Conservation (phyloP, 495 filamentous ascomycete species). For the Lasiosphaeris hirsuta region DNA sequence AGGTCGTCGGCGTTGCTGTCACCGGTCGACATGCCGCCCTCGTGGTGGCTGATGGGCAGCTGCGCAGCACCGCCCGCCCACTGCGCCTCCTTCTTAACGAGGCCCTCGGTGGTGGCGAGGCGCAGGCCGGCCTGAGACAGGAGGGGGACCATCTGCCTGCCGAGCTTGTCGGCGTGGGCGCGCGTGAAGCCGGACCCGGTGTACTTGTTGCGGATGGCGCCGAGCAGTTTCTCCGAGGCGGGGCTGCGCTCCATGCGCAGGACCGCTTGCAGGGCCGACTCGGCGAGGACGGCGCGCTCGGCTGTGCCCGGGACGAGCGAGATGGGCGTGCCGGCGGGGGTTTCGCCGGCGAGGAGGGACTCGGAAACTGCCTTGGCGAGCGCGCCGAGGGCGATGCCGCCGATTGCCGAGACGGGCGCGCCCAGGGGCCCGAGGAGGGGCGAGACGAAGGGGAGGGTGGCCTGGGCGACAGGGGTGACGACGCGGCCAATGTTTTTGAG, state of each 20-base stretch:
- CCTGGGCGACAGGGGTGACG: neutral
- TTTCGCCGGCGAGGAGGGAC: conserved; percentile 12
- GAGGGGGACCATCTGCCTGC: too few relatives aligned
- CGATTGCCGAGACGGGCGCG: conserved; percentile 19
- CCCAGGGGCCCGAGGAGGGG: conserved; percentile 28
- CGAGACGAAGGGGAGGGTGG: conserved; percentile 11
- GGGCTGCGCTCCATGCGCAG: conserved; percentile 12
- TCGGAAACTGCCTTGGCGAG: conserved; percentile 11
- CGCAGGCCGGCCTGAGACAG: too few relatives aligned
- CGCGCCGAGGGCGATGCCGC: conserved; percentile 22
- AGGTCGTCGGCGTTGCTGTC: conserved; percentile 5
- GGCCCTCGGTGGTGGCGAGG: too few relatives aligned
- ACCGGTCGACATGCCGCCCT: too few relatives aligned
- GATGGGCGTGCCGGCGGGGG: neutral
- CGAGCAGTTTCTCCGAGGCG: conserved; percentile 9
- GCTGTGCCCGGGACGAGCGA: neutral
- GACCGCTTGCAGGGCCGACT: conserved; percentile 24
- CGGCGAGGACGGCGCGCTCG: conserved; percentile 24
- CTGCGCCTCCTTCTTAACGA: too few relatives aligned
- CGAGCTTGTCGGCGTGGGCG: conserved; percentile 12
- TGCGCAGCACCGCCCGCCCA: too few relatives aligned
- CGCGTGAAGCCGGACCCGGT: neutral
- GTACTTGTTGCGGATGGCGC: conserved; percentile 14
- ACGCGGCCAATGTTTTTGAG: conserved; percentile 17
- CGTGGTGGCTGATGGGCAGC: too few relatives aligned